Base-by-base conservation (phyloP, 768 basidiomycete genomes). In the Candolleomyces efflorescens region DNA sequence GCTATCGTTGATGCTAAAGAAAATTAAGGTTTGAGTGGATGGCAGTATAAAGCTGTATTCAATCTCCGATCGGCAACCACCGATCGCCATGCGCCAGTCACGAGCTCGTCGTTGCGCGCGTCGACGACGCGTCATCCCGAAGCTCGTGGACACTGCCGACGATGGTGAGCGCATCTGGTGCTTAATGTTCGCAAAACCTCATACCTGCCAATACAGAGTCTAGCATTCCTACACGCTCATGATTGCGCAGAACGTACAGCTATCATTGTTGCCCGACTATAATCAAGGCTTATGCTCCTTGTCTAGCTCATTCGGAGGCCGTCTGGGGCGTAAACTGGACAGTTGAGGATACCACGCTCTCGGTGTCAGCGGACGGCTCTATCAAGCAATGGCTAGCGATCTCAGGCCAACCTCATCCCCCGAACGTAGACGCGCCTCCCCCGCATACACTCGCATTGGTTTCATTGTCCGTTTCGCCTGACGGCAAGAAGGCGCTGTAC, bases 391-490 rank as follows among this genome's bases (percentile, higher is more conserved):
- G 86, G 86, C 79, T 87, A 60, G 76, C 87, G 20, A 73, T 77
- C 2, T 79, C 86, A 4, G 89, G 88, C 20, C 84, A 89, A 63
- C 81, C 82, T 2, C 78, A 79, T 54, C 75, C 75, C 11, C 66
- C 78, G 9, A 79, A 78, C 76, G 65, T 79, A 59, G 60, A 67
- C 2, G 74, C 85, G 36, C 83, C 85, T 17, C 72, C 83, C 38
- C 78, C 87, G n/a, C 91, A 96, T 72, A 85, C 91, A 6, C 85
- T 96, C 18, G 94, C 90, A 2, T 83, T 94, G 62, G 83, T 92
- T 17, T 92, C 92, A 5, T 72, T 96, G 36, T 92, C 90, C 17
- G 83, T 83, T 7, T 81, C 86, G 18, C 78, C 81, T 0, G 78
- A 84, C 49, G 94, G 91, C 7, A 76, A 73, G 48, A 74, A 72